Percentiles rank a stretch among this genome's conserved stretches.
These are phyloP conservation scores for Ustulina deusta DNA, from an alignment of 2,329 filamentous ascomycete species.

Conservation along the genomic window DNA sequence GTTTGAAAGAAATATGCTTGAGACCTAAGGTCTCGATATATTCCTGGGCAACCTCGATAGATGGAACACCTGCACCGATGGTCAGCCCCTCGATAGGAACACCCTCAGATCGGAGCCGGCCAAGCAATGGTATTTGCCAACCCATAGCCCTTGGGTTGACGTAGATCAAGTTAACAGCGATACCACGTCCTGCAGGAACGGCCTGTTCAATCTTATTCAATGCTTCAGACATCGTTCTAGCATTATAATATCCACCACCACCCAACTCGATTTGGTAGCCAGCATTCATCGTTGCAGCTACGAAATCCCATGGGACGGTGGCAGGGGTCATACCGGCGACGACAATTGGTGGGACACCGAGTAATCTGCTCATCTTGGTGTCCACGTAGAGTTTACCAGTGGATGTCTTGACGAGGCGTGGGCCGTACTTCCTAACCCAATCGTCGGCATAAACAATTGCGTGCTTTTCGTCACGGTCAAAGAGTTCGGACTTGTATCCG, in stretches of 20 bases:
- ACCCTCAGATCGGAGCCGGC: constrained; percentile 82
- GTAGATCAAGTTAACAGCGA: constrained; percentile 91
- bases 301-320: constrained; percentile 91
- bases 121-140: constrained; percentile 91
- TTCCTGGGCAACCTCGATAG: constrained; percentile 90
- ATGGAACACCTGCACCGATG: constrained; percentile 93
- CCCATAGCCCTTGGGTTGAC: constrained; percentile 89
- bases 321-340: constrained; percentile 94
- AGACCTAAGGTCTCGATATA: constrained; percentile 93
- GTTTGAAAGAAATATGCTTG: constrained; percentile 96
- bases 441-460: constrained; percentile 95
- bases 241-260: constrained; percentile 89
- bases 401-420: constrained; percentile 90
- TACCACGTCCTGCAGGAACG: constrained; percentile 87
- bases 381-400: constrained; percentile 91
- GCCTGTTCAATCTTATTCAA: constrained; percentile 85
- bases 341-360: constrained; percentile 87
- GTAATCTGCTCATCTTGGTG: constrained; percentile 91
- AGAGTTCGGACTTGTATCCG: constrained; percentile 97
- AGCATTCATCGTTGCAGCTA: constrained; percentile 91
- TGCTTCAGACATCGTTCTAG: constrained; percentile 84
- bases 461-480: constrained; percentile 94
- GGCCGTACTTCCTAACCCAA: constrained; percentile 97
- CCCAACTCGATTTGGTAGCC: constrained; percentile 94
- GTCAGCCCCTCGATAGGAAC: constrained; percentile 92